Evolutionary conservation across 805 yeast species (phyloP), one percentile per base, ranked within the genome.

Genomic region (Candida namnaoensis): DNA sequence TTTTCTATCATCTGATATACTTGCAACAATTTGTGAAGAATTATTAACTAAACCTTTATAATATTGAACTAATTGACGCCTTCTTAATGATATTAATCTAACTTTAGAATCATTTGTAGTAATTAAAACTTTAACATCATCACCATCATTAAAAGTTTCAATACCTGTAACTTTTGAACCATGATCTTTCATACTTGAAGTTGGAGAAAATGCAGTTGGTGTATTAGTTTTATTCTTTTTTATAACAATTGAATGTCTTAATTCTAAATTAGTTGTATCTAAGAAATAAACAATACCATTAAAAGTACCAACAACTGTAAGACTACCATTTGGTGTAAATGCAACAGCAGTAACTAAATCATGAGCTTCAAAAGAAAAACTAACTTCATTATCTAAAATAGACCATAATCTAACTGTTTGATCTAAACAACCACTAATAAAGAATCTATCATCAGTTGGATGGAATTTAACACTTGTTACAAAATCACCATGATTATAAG

Each of bases 371-470:
- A 72, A 68, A 48, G 76, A 70, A 54, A 64, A 83, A 8, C 81
- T 70, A 5, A 83, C 80, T 37, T 72, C 72, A 33, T 71, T 68
- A 43, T 90, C 97, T 38, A 88, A 66, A 26, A 90, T 80, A 1
- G 91, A 82, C 95, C 96, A 87, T n/a, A 90, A 58, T 42, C 95
- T 64, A 14, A 86, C 69, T 23, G 74, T 68, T 44, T 82, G 81
- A 53, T 88, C 95, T 47, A 88, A 64, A 40, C 91, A 82, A 6
- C 95, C 91, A 47, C 88, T 80, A 3, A 83, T 57, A 57, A 90
- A 87, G 56, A 90, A 90, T 24, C 97, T 62, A 56, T 90, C 96
- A 61, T 90, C 97, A 1, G 65, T 65, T 1, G 93, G 95, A 53
- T 86, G 95, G 58, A 90, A 90, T 39, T 71, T 73, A 4, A 84